Base-by-base conservation (phyloP, 495 filamentous ascomycete species). In the Sphaerosporella brunnea region DNA sequence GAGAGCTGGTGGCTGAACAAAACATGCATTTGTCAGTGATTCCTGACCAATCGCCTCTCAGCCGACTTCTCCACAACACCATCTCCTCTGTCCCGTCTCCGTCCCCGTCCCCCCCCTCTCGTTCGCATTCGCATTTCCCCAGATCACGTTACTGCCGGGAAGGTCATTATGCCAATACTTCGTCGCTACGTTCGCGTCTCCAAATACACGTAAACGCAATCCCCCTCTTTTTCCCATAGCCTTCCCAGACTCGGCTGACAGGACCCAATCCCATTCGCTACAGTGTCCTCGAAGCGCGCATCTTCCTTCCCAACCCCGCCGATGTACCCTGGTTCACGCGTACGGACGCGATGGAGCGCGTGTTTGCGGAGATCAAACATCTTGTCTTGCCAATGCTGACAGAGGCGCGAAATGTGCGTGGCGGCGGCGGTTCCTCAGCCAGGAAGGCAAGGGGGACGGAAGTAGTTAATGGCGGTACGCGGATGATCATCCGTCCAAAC, bases 201-300 rank as follows among this genome's bases (percentile, higher is more conserved):
- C 28, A 60, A 60, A 60, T 60, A 60, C 35, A 60, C 57, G 56
- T 59, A 46, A 9, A 10, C 11, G 9, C 15, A 18, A 23, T 32
- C 19, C 38, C 40, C 45, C 48, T 40, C 32, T 43, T 28, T 4
- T 32, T 7, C 37, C 28, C 47, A 0, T n/a, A 23, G 35, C 45
- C 34, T 30, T 13, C 28, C 28, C 7, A 32, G 13, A 32, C 7
- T 13, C 7, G 13, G 28, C 28, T 32, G 13, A 32, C 28, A 25
- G 2, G 15, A 21, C 11, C 21, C 42, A 35, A 26, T 36, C 43
- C 37, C 15, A 82, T 78, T 49, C 81, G 85, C 59, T 81, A 82
- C 63, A 92, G 90, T 15, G 85, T 94, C 47, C 73, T 97, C 38
- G 90, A 97, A 71, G 82, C 79, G 41, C 84, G 88, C 34, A 88